Base-by-base conservation (phyloP, 495 filamentous ascomycete species). In the Aspergillus sclerotioniger region DNA sequence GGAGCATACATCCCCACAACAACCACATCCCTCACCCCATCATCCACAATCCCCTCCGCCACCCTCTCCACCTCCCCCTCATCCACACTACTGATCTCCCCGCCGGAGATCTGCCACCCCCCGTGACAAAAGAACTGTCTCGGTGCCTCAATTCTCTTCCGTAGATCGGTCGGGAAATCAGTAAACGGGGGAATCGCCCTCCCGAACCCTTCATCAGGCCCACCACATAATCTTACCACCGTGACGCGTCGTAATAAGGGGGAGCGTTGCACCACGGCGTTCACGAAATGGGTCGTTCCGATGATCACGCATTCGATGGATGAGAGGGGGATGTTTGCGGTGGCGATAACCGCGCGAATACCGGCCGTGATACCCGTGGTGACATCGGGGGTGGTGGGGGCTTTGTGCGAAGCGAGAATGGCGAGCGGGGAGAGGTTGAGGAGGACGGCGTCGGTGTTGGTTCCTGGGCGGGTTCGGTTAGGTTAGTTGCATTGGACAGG, bases 201-300 rank as follows among this genome's bases (percentile, higher is more conserved):
- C 0, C 61, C 61, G 25, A 82, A 85, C 3, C 79, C 73, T 3
- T 80, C 76, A n/a, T 72, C 79, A 3, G 61, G 37, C 32, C 64
- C 64, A 1, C 79, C 77, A 29, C 74, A 82, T 19, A 85, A 73
- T 17, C 83, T 68, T 3, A 85, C 60, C 6, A 84, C 76, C 3
- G 80, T 82, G 3, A 85, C 82, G 25, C 69, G 70, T 6, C 69
- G 70, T 15, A 85, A 65, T 3, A 80, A 71, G 6, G 73, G 59
- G 17, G 74, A 69, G 54, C 84, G 82, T 20, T 79, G 69, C 1
- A 85, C 71, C 45, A 87, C 80, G 9, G 84, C 83, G 59, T 87
- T 87, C 62, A 87, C 77, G 65, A 86, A 87, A 60, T 83, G 81
- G 0, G 83, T 86, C 6, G 84, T 87, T 2, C 84, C 84, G 55